Percentiles rank a stretch among this genome's conserved stretches.
Conservation (phyloP, 345 rosid genomes). For the Schrenkiella parvula region DNA sequence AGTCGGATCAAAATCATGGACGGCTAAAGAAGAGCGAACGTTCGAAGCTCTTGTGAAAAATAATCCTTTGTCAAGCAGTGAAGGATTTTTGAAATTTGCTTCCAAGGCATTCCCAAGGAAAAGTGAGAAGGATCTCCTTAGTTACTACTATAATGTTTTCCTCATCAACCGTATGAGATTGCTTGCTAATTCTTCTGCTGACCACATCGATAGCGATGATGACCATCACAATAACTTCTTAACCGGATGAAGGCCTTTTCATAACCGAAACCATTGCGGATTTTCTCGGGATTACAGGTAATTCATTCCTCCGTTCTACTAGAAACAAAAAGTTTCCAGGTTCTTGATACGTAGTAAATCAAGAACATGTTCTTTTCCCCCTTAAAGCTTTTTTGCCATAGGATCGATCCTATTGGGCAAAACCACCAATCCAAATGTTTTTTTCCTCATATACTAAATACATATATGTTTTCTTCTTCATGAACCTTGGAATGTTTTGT, state of each 20-base stretch:
- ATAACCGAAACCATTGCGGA: not conserved
- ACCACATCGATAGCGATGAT: conserved; percentile 39
- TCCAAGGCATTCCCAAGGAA: conserved; percentile 32
- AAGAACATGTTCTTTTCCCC: conserved; percentile 11
- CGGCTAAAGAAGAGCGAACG: conserved; percentile 33
- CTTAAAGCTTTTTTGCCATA: not conserved
- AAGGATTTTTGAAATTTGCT: conserved; percentile 36
- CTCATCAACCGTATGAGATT: conserved; percentile 35
- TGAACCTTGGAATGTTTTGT: not conserved
- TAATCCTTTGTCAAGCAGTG: conserved; percentile 10
- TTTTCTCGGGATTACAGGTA: conserved; percentile 12
- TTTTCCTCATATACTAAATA: not conserved
- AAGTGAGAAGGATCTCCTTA: conserved; percentile 28
- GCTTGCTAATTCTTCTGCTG: conserved; percentile 19
- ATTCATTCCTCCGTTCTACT: not conserved
- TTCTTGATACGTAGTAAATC: conserved; percentile 24
- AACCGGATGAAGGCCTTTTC: not conserved
- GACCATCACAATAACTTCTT: conserved; percentile 32
- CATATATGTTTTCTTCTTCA: not conserved
- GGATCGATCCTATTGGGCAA: conserved; percentile 12
- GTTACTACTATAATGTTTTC: conserved; percentile 45
- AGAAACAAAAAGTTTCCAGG: not conserved
- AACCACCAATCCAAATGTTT: conserved; percentile 14
- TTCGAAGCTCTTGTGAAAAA: conserved; percentile 34
- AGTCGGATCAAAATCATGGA: conserved; percentile 35